Base-by-base conservation (phyloP, 306 rosid species). In the Crotalaria pallida region DNA sequence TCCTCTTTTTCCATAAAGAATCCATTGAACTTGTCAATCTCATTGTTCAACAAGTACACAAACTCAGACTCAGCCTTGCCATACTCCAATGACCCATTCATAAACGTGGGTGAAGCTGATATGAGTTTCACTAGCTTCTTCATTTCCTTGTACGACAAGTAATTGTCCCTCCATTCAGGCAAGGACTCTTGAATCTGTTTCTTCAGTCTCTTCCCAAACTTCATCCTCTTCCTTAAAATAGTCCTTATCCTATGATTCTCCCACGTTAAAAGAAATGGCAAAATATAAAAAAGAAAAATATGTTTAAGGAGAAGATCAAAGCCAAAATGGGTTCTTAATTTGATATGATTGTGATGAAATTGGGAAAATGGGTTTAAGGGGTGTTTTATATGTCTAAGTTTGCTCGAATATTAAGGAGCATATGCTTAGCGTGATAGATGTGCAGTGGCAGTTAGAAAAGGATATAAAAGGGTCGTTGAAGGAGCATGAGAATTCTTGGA, bases 1-100 rank as follows among this genome's bases (percentile, higher is more conserved):
- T 93, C 98, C 15, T 93, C 97, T 58, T 87, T 85, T 22, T 93
- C 97, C 80, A 85, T 41, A 85, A 88, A 93, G 45, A 93, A 93
- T 0, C 64, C 80, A 64, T 93, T 93, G 77, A 93, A 88, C 88
- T 93, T 93, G 16, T 93, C 92, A 22, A 93, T 85, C 88, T 93
- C 97, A 62, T 65, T 85, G 84, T 93, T 81, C 89, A 93, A 81
- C 63, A 90, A 45, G 60, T 59, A 82, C 23, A 93, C 75, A 48
- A 93, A 93, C 75, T 84, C 83, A 1, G 86, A 82, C 82, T 87
- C 92, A 0, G 80, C 80, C 68, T 59, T 87, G 3, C 79, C 96
- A 3, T 29, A 61, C 31, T 69, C 85, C 2, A 36, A 4, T 0
- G 90, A 78, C 3, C 75, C 84, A 17, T 77, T 71, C 71, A 53